Evolutionary conservation across 148 eudicot species (phyloP).

Genomic region (Camellia granthamiana): DNA sequence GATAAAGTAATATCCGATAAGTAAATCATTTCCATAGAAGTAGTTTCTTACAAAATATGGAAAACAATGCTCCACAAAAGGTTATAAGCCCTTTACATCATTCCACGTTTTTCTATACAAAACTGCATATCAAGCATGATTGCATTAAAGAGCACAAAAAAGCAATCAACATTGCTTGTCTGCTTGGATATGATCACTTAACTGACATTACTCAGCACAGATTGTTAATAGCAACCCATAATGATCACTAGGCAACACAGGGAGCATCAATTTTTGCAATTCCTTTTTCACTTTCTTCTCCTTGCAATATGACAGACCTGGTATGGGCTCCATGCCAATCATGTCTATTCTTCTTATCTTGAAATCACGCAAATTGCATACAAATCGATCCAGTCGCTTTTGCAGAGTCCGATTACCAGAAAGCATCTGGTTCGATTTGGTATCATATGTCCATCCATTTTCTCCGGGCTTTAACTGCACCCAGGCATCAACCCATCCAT

Average conservation of each 20-base stretch:
- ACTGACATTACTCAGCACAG: not conserved
- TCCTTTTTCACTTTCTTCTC: conserved; percentile 61
- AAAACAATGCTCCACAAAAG: conserved; percentile 14
- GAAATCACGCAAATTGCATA: conserved; percentile 57
- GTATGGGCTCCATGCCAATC: conserved; percentile 76
- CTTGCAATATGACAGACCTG: conserved; percentile 47
- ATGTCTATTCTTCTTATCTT: conserved; percentile 49
- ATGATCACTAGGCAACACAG: conserved; percentile 91
- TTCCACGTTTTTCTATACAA: not conserved
- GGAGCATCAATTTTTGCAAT: conserved; percentile 56
- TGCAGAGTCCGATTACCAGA: conserved; percentile 53
- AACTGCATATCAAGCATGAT: not conserved
- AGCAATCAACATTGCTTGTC: conserved; percentile 21
- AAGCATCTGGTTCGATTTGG: conserved; percentile 74
- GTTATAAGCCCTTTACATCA: not conserved
- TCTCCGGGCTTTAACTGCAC: conserved; percentile 53
- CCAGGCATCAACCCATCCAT: conserved; percentile 93
- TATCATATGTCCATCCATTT: conserved; percentile 78
- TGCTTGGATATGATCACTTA: not conserved
- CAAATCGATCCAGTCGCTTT: conserved; percentile 68
- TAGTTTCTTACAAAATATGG: not conserved
- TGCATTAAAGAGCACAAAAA: not conserved
- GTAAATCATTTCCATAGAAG: not conserved
- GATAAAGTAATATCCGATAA: not conserved
- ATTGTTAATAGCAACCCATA: conserved; percentile 63